Conservation (phyloP, 352 stramenopile genomes). For the Halophytophthora polymorphica region DNA sequence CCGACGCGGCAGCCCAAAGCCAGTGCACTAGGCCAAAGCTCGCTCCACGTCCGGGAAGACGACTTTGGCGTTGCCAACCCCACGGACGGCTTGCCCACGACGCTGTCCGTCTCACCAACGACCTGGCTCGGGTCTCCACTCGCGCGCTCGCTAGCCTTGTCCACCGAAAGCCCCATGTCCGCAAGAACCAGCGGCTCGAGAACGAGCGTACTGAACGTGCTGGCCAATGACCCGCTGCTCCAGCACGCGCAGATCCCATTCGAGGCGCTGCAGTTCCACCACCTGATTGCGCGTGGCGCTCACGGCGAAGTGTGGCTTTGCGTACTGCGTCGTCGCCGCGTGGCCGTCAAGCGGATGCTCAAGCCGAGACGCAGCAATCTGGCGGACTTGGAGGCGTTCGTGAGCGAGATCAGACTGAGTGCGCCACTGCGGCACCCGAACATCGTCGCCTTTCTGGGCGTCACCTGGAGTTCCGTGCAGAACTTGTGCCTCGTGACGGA, state of each 20-base stretch:
- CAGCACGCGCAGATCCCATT: slow-evolving; percentile 27
- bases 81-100: slow-evolving; percentile 12
- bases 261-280: slow-evolving; percentile 31
- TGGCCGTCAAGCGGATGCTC: slow-evolving; percentile 39
- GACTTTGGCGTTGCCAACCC: slow-evolving; percentile 10
- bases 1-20: not conserved
- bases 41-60: slow-evolving; percentile 9
- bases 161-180: slow-evolving; percentile 18
- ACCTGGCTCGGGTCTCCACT: slow-evolving; percentile 13
- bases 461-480: slow-evolving; percentile 35
- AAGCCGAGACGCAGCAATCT: slow-evolving; percentile 17
- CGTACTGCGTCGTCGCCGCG: slow-evolving; percentile 22
- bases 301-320: slow-evolving; percentile 37
- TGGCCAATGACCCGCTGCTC: slow-evolving; percentile 23
- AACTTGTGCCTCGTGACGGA: slow-evolving; percentile 49
- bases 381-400: slow-evolving; percentile 26
- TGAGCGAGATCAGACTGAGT: slow-evolving; percentile 30
- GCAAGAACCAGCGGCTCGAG: slow-evolving; percentile 6
- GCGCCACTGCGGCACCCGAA: slow-evolving; percentile 34
- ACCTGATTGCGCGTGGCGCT: slow-evolving; percentile 21
- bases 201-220: slow-evolving; percentile 13
- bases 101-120: slow-evolving; percentile 7
- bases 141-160: slow-evolving; percentile 11
- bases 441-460: slow-evolving; percentile 39
- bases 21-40: not conserved